Conservation (phyloP, 1,139 yeast genomes). For the Candida anutae region DNA sequence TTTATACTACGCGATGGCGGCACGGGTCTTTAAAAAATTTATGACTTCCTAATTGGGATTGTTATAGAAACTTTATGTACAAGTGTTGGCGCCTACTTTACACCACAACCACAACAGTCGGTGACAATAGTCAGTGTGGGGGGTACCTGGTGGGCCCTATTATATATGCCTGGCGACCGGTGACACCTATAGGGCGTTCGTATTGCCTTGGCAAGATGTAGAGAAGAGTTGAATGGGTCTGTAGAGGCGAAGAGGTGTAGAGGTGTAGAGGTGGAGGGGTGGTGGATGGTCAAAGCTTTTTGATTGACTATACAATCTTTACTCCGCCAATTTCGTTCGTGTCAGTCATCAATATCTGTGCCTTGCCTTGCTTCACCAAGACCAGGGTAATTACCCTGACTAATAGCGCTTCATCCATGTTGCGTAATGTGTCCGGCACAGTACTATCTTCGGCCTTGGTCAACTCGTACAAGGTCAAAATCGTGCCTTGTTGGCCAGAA, state of each 20-base stretch:
- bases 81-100: no score
- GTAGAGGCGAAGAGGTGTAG: no score
- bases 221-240: neutral
- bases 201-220: constrained; percentile 9
- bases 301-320: constrained; percentile 37
- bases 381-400: constrained; percentile 45
- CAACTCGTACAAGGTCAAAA: constrained; percentile 78
- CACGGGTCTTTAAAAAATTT: constrained; percentile 3
- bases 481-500: constrained; percentile 71
- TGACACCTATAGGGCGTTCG: constrained; percentile 1
- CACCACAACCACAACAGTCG: constrained; percentile 17
- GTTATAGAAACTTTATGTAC: no score
- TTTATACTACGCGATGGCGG: constrained; percentile 6
- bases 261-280: neutral
- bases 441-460: constrained; percentile 57
- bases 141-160: neutral
- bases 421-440: constrained; percentile 48
- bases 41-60: constrained; percentile 22
- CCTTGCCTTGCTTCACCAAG: constrained; percentile 60
- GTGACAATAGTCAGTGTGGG: constrained; percentile 17
- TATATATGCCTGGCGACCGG: neutral
- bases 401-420: constrained; percentile 54
- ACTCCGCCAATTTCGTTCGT: constrained; percentile 58
- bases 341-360: constrained; percentile 56
- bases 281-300: neutral